These are phyloP conservation scores for Oryza longistaminata DNA, from an alignment of 176 grass and related monocot species.

Conservation along the genomic window DNA sequence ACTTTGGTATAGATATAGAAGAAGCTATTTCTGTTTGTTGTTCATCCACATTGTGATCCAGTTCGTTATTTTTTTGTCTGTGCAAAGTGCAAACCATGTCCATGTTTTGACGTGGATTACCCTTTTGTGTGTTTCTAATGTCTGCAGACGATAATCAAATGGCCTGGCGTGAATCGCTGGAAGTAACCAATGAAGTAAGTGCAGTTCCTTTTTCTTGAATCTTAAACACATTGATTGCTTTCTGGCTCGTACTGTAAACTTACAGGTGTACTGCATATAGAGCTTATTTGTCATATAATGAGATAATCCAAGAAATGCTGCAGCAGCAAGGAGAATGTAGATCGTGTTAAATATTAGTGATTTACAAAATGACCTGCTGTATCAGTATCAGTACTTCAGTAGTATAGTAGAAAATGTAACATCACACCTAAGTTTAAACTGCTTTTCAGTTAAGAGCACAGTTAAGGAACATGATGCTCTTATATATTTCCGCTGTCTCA, in stretches of 20 bases:
- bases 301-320: not conserved
- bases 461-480: not conserved
- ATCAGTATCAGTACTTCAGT: not conserved
- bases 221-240: not conserved
- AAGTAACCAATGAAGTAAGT: slow-evolving; percentile 35
- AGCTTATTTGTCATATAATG: not conserved
- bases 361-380: not conserved
- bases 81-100: not conserved
- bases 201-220: slow-evolving; percentile 22
- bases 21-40: not conserved
- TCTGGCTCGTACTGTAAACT: not conserved
- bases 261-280: not conserved
- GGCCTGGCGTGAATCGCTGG: slow-evolving; percentile 16
- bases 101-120: slow-evolving; percentile 3
- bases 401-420: not conserved
- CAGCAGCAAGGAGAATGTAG: not conserved
- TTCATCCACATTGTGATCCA: not conserved
- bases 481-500: not conserved
- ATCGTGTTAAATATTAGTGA: slow-evolving; percentile 4
- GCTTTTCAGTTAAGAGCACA: not conserved
- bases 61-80: not conserved
- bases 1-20: not conserved
- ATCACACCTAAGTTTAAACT: not conserved
- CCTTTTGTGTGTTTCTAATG: slow-evolving; percentile 25
- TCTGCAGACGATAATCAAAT: slow-evolving; percentile 35